Conservation (phyloP, 1,139 yeast genomes). For the Nakaseomyces kungkrabaensis region DNA sequence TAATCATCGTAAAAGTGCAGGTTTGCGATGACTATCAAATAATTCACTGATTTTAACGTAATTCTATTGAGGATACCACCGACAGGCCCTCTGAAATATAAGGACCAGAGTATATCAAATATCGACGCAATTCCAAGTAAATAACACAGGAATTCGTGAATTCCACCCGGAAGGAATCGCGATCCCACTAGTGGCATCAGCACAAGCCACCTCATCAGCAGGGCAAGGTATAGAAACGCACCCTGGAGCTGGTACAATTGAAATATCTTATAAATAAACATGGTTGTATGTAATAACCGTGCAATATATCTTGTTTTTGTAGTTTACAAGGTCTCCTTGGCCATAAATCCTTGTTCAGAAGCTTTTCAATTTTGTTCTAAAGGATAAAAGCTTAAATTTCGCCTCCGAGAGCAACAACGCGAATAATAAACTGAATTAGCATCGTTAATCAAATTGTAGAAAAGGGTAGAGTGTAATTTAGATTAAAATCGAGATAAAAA, state of each 20-base stretch:
- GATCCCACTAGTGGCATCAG: constrained; percentile 54
- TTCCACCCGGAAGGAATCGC: constrained; percentile 56
- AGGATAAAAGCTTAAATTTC: no score
- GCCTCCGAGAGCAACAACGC: no score
- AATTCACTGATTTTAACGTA: constrained; percentile 35
- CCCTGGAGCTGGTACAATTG: constrained; percentile 27
- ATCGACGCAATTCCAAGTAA: constrained; percentile 14
- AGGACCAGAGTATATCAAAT: constrained; percentile 22
- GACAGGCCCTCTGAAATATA: constrained; percentile 19
- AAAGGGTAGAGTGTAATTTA: no score
- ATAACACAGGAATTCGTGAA: constrained; percentile 49
- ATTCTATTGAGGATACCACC: constrained; percentile 13
- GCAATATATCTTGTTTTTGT: neutral
- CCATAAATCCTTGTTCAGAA: no score
- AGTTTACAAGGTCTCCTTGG: neutral
- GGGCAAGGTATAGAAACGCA: constrained; percentile 43
- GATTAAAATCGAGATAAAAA: no score
- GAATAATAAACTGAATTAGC: no score
- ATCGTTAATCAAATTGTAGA: no score
- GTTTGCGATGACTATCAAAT: constrained; percentile 38
- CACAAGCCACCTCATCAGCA: constrained; percentile 41
- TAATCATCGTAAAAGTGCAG: constrained; percentile 41
- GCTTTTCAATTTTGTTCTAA: no score
- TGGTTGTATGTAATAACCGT: neutral
- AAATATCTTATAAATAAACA: constrained; percentile 14